Evolutionary conservation across 2,329 filamentous ascomycete genomes (phyloP).

Genomic region (Fusarium redolens): DNA sequence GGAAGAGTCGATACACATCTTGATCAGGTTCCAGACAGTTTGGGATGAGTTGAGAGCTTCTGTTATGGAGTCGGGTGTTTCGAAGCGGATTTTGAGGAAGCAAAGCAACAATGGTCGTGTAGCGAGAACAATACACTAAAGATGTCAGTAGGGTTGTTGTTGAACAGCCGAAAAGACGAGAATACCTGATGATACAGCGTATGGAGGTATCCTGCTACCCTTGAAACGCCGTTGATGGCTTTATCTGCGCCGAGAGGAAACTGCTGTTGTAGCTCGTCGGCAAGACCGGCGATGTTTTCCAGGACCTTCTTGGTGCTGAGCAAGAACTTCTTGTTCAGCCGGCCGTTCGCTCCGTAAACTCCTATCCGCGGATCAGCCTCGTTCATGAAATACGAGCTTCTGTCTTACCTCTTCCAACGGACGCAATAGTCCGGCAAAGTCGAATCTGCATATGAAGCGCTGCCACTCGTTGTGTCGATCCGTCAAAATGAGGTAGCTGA

Average conservation of each 20-base stretch:
- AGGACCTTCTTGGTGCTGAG: constrained; percentile 48
- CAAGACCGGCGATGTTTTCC: constrained; percentile 43
- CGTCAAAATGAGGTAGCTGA: constrained; percentile 48
- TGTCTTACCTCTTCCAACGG: constrained; percentile 46
- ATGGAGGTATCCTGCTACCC: constrained; percentile 48
- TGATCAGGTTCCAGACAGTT: constrained; percentile 49
- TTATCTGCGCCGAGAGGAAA: constrained; percentile 48
- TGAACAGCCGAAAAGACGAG: too few relatives aligned
- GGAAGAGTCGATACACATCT: constrained; percentile 51
- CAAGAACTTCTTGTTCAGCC: constrained; percentile 48
- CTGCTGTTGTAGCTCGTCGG: constrained; percentile 46
- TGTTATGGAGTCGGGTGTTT: constrained; percentile 38
- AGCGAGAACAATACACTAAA: constrained; percentile 48
- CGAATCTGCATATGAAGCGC: constrained; percentile 50
- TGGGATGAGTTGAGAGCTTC: constrained; percentile 53
- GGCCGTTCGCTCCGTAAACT: constrained; percentile 47
- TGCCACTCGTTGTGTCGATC: constrained; percentile 41
- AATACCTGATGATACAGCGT: constrained; percentile 49
- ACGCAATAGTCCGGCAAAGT: constrained; percentile 46
- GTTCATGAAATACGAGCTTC: fast-evolving
- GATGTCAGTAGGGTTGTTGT: too few relatives aligned
- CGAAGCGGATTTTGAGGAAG: constrained; percentile 48
- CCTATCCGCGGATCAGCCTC: constrained; percentile 12
- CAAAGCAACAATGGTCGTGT: constrained; percentile 49
- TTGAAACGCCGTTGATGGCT: constrained; percentile 48